Evolutionary conservation across 805 yeast genomes (phyloP), one percentile per base, ranked within the genome.

Genomic region (Sugiyamaella qingdaonensis): DNA sequence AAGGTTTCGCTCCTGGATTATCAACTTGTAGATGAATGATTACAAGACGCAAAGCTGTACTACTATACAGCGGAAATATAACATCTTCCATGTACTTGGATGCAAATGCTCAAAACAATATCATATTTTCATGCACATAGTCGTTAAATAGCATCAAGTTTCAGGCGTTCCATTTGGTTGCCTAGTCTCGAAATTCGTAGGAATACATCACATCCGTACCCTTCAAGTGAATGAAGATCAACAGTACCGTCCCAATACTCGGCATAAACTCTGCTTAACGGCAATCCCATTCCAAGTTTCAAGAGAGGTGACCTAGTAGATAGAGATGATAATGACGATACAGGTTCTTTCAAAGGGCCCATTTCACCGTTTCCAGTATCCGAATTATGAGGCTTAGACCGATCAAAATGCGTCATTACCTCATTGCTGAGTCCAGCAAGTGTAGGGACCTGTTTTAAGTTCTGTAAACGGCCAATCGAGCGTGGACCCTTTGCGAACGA

Each of bases 231-330:
- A 60, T 84, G 84, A 77, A 92, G 80, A 54, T 83, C 84, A 48
- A 92, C 69, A 49, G 85, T 87, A 5, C 98, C 98, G 61, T 91
- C 94, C 98, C 98, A 92, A 68, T 92, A 92, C 61, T 92, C 97
- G 0, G 96, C 88, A 65, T 92, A 92, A 0, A 91, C 88, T 60
- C 88, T 84, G 63, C 96, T 86, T 86, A 92, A 83, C 0, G 98
- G 97, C 55, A 92, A 73, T 0, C 97, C 96, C 54, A 92, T 77
- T 0, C 97, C 97, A 29, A 92, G 70, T 49, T 86, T 86, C 61
- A 78, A 79, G 54, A 86, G 79, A 27, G 86, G 82, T 1, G 94
- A 86, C 57, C 97, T 78, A 32, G 84, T 77, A 41, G 86, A 79
- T 61, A 91, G 75, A 29, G 80, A 76, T 49, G 78, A 75, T 54